These are phyloP conservation scores for Celoporthe dispersa DNA, from an alignment of 2,329 filamentous ascomycete genomes.

Conservation along the genomic window DNA sequence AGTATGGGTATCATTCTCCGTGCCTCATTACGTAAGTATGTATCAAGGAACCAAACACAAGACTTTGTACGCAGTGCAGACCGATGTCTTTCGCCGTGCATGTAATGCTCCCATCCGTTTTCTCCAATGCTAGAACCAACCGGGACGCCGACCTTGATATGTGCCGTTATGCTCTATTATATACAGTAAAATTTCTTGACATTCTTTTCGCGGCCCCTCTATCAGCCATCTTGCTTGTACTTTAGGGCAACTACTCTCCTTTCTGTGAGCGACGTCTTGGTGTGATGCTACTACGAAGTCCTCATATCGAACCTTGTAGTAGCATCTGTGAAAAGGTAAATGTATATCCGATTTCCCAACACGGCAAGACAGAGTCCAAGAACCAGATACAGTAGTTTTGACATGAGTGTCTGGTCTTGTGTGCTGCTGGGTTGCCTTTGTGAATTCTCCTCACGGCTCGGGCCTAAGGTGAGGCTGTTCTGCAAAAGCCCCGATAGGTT, in stretches of 20 bases:
- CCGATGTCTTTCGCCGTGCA: not conserved
- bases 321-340: not conserved
- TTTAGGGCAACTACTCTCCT: not conserved
- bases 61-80: not conserved
- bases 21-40: not conserved
- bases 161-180: not conserved
- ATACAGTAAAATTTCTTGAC: not conserved
- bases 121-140: not conserved
- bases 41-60: not conserved
- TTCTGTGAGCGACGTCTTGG: not conserved
- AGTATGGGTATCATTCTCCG: not conserved
- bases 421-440: not conserved
- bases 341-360: not conserved
- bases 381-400: not conserved
- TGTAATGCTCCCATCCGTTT: not conserved
- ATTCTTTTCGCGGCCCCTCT: not conserved
- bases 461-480: conserved; percentile 46
- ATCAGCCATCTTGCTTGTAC: not conserved
- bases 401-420: conserved; percentile 7
- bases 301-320: not conserved
- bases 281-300: not conserved
- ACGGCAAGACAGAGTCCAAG: conserved; percentile 11
- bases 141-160: not conserved
- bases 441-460: not conserved
- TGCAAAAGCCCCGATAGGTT: conserved; percentile 50